phyloP scores from a whole-genome alignment of 1,284 basidiomycete species.

The Salmacisia buchloeana region DNA sequence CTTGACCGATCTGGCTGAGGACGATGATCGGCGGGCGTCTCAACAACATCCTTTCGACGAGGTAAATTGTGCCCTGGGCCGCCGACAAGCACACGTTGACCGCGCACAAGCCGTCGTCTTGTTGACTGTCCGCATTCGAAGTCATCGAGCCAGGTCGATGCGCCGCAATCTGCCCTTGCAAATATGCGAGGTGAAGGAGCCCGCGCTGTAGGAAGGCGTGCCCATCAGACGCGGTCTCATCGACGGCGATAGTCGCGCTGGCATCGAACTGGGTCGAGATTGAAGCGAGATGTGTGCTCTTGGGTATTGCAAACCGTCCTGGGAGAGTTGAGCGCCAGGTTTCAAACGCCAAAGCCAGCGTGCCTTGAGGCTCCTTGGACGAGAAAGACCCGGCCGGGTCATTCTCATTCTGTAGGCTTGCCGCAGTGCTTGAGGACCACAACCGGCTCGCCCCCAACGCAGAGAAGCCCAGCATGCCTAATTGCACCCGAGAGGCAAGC shows the following conservation, averaged over 20 bases:
- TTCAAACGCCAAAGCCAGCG: not conserved
- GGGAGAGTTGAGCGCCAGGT: not conserved
- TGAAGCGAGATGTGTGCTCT: not conserved
- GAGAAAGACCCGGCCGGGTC: not conserved
- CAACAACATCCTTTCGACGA: not conserved
- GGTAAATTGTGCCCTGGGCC: not conserved
- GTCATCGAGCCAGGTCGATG: too few species aligned
- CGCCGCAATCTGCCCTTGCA: not conserved
- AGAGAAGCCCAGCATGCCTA: not conserved
- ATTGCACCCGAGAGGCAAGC: not conserved
- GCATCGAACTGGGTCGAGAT: not conserved
- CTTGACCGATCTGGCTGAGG: not conserved
- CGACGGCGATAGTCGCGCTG: not conserved
- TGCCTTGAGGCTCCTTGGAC: not conserved
- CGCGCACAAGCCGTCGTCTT: not conserved
- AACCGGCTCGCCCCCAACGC: too few species aligned
- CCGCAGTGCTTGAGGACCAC: too few species aligned
- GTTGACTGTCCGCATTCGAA: too few species aligned
- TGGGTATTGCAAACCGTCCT: not conserved
- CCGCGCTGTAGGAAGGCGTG: not conserved
- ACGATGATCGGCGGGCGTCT: not conserved
- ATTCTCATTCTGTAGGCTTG: not conserved
- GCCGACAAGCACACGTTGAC: not conserved
- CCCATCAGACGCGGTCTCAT: not conserved
- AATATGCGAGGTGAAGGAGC: not conserved